These are phyloP conservation scores for Annulohypoxylon nitens DNA, from an alignment of 495 filamentous ascomycete genomes.

Conservation along the genomic window DNA sequence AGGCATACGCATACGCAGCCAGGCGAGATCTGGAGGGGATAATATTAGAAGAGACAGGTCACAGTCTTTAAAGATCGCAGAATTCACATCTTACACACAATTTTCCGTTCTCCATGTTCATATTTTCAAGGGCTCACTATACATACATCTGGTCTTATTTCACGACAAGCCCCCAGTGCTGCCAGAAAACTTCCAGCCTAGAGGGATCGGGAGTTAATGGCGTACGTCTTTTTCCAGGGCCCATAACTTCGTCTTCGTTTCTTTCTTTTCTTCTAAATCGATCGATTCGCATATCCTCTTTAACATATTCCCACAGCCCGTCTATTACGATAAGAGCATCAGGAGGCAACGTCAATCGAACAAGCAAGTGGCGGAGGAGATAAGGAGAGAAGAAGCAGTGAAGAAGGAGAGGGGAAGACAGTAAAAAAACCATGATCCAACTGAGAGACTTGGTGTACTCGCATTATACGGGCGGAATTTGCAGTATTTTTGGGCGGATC, in stretches of 20 bases:
- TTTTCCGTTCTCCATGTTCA: constrained; percentile 27
- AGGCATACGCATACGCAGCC: constrained; percentile 8
- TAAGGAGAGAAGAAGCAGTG: not conserved
- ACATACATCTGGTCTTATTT: constrained; percentile 31
- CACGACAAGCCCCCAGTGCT: not conserved
- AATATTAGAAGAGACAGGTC: constrained; percentile 8
- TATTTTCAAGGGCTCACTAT: constrained; percentile 20
- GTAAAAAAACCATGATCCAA: not conserved
- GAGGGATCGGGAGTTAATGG: constrained; percentile 1
- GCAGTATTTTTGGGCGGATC: constrained; percentile 29
- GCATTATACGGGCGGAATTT: constrained; percentile 1
- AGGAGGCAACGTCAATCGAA: not conserved
- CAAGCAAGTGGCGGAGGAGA: not conserved
- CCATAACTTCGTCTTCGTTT: not conserved
- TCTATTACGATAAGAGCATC: not conserved
- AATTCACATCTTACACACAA: not conserved
- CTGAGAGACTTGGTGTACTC: constrained; percentile 10
- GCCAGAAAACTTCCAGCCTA: constrained; percentile 3
- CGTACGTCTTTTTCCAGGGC: not conserved
- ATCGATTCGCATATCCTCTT: not conserved
- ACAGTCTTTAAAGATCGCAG: constrained; percentile 3
- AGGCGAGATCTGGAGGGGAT: not conserved
- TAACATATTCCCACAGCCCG: not conserved
- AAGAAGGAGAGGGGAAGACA: constrained; percentile 1
- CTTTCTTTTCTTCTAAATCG: not conserved